Percentiles rank a stretch among this genome's conserved stretches.
Evolutionary conservation across 2,329 filamentous ascomycete genomes (phyloP).

Genomic region (Ilyonectria mors-panacis): DNA sequence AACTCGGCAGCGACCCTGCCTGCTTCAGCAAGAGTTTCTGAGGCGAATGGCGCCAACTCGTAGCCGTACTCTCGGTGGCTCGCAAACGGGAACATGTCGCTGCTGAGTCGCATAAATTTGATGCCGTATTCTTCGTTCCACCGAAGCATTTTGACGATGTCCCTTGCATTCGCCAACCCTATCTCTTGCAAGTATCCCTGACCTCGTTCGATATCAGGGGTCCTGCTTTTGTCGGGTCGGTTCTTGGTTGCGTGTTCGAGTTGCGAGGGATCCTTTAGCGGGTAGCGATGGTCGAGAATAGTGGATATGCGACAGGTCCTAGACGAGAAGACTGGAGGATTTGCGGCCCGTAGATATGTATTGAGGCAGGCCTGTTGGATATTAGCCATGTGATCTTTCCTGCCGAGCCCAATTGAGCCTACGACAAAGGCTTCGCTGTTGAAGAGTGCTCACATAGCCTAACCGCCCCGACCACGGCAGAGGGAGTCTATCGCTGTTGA

Average conservation of each 20-base stretch:
- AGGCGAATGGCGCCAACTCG: slow-evolving; percentile 85
- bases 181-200: slow-evolving; percentile 81
- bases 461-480: slow-evolving; percentile 91
- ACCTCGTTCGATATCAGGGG: slow-evolving; percentile 77
- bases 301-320: slow-evolving; percentile 92
- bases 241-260: slow-evolving; percentile 90
- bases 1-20: slow-evolving; percentile 83
- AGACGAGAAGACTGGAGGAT: slow-evolving; percentile 89
- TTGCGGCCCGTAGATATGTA: slow-evolving; percentile 87
- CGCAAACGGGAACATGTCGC: slow-evolving; percentile 97
- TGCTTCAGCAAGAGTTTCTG: slow-evolving; percentile 81
- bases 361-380: slow-evolving; percentile 82
- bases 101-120: slow-evolving; percentile 91
- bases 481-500: slow-evolving; percentile 87
- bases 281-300: slow-evolving; percentile 90
- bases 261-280: slow-evolving; percentile 80
- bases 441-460: slow-evolving; percentile 78
- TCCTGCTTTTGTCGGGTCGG: slow-evolving; percentile 81
- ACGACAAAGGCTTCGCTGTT: slow-evolving; percentile 22
- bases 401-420: slow-evolving; percentile 20
- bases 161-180: slow-evolving; percentile 85
- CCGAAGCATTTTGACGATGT: slow-evolving; percentile 86
- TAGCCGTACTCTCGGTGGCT: slow-evolving; percentile 92
- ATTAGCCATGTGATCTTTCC: slow-evolving; percentile 18
- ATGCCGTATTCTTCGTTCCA: slow-evolving; percentile 97